Percentiles rank a stretch among this genome's conserved stretches.
Conservation (phyloP, 805 yeast genomes). For the Wickerhamiella cacticola region DNA sequence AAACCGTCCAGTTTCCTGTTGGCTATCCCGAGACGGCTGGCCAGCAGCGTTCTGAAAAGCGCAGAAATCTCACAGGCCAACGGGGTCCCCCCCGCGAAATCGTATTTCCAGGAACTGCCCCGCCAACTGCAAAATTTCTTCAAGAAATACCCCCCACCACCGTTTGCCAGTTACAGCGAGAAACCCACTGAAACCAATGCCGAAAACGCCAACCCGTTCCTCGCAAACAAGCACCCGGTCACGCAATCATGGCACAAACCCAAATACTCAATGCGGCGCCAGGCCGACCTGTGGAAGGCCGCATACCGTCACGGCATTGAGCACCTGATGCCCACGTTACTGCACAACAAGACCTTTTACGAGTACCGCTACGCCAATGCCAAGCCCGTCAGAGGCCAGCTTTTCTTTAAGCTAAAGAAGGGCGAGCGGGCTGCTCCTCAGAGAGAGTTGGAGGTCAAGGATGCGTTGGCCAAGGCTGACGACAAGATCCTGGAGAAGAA, state of each 20-base stretch:
- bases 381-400: slow-evolving; percentile 63
- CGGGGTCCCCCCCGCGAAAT: slow-evolving; percentile 18
- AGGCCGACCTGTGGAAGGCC: slow-evolving; percentile 68
- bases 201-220: slow-evolving; percentile 70
- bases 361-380: slow-evolving; percentile 62
- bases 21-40: slow-evolving; percentile 22
- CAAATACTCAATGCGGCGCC: slow-evolving; percentile 65
- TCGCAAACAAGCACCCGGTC: slow-evolving; percentile 72
- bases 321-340: slow-evolving; percentile 59
- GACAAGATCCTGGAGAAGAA: slow-evolving; percentile 52
- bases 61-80: slow-evolving; percentile 27
- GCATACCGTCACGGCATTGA: slow-evolving; percentile 73
- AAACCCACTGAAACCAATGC: slow-evolving; percentile 56
- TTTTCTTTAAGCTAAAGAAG: slow-evolving; percentile 66
- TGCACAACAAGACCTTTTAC: slow-evolving; percentile 54
- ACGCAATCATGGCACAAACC: slow-evolving; percentile 71
- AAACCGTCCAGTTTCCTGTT: slow-evolving; percentile 20
- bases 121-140: slow-evolving; percentile 59
- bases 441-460: slow-evolving; percentile 48
- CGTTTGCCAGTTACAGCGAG: slow-evolving; percentile 52
- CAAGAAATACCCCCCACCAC: slow-evolving; percentile 72
- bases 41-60: slow-evolving; percentile 23
- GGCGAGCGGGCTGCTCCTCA: slow-evolving; percentile 52
- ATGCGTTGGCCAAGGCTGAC: slow-evolving; percentile 58
- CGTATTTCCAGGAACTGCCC: slow-evolving; percentile 51